phyloP scores from a whole-genome alignment of 2,329 filamentous ascomycete genomes.

The Passalora sequoiae region DNA sequence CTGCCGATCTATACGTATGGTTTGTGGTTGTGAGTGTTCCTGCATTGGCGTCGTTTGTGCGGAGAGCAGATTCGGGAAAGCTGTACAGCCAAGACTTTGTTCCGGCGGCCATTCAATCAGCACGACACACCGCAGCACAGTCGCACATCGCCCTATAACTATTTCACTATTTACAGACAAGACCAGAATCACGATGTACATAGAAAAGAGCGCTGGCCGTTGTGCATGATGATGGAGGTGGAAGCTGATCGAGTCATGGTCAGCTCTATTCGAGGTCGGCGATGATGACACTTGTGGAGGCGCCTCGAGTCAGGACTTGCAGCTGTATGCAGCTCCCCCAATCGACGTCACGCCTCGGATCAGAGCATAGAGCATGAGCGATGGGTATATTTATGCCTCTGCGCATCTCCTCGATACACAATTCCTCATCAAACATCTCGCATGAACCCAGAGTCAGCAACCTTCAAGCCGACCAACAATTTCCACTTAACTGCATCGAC shows the following conservation, averaged over 20 bases:
- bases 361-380: background rate
- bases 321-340: background rate
- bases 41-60: conserved; percentile 1
- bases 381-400: conserved; percentile 1
- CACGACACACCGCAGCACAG: background rate
- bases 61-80: background rate
- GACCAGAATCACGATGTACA: no score
- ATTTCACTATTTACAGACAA: no score
- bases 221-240: conserved; percentile 2
- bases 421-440: background rate
- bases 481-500: background rate
- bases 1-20: conserved; percentile 2
- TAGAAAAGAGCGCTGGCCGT: no score
- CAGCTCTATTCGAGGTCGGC: background rate
- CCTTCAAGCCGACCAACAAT: background rate
- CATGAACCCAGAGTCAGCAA: conserved; percentile 3
- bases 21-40: conserved; percentile 2
- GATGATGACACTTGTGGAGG: conserved; percentile 3
- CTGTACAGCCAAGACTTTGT: background rate
- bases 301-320: conserved; percentile 1
- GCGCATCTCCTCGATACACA: background rate
- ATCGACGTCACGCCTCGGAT: conserved; percentile 3
- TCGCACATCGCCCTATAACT: no score
- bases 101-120: background rate
- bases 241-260: conserved; percentile 4